phyloP scores from a whole-genome alignment of 768 basidiomycete genomes.

The Hygrophoropsis aurantiaca region DNA sequence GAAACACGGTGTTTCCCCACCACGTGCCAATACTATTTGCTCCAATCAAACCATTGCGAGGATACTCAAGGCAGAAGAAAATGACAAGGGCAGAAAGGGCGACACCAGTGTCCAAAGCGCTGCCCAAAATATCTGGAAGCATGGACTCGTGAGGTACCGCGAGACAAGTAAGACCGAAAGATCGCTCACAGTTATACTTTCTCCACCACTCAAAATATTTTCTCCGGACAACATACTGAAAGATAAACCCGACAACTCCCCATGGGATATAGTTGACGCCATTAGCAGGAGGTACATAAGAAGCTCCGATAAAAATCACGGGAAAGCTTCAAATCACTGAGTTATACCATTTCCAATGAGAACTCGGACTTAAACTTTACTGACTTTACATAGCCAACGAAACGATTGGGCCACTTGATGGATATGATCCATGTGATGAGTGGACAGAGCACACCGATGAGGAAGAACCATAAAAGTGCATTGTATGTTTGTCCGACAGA shows the following conservation, averaged over 20 bases:
- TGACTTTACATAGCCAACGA: constrained; percentile 46
- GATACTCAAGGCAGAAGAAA: constrained; percentile 35
- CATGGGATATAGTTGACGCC: constrained; percentile 24
- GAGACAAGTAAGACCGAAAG: neutral
- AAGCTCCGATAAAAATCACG: constrained; percentile 30
- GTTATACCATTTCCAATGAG: too few relatives aligned
- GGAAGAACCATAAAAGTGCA: constrained; percentile 66
- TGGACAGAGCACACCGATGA: constrained; percentile 63
- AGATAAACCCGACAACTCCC: constrained; percentile 31
- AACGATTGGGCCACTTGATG: constrained; percentile 59
- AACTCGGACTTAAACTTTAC: constrained; percentile 12
- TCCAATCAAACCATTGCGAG: constrained; percentile 31
- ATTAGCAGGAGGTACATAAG: constrained; percentile 30
- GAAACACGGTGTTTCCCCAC: constrained; percentile 42
- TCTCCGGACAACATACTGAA: constrained; percentile 30
- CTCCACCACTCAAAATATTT: constrained; percentile 21
- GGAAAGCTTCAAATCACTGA: constrained; percentile 22
- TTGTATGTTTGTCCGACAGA: constrained; percentile 52
- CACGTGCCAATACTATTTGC: constrained; percentile 30
- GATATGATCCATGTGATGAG: constrained; percentile 49
- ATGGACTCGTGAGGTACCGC: too few relatives aligned
- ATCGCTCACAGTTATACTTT: constrained; percentile 23
- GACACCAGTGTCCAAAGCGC: constrained; percentile 27
- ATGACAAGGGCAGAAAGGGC: constrained; percentile 24
- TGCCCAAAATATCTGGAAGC: constrained; percentile 30